phyloP scores from a whole-genome alignment of 176 grass and related monocot species.

The Oryza rufipogon region DNA sequence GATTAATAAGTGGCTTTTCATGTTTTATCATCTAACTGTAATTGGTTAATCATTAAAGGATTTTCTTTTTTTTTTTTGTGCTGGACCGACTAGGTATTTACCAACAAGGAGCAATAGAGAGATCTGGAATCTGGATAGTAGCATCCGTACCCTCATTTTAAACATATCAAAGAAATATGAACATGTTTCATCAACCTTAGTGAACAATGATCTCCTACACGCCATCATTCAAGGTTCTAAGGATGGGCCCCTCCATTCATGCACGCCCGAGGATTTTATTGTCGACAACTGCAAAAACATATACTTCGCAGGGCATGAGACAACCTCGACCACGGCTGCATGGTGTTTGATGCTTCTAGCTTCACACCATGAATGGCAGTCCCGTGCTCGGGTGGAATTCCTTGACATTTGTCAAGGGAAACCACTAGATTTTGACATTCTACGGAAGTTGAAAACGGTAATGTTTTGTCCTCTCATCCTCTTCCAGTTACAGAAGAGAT shows the following conservation, averaged over 20 bases:
- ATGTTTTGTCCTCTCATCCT: not conserved
- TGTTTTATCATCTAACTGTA: not conserved
- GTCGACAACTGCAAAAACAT: constrained; percentile 92
- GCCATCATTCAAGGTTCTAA: constrained; percentile 66
- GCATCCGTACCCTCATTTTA: constrained; percentile 53
- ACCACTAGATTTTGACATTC: constrained; percentile 35
- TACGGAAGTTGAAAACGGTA: constrained; percentile 74
- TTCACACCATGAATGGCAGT: constrained; percentile 71
- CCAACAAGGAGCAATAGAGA: constrained; percentile 73
- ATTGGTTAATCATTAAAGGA: not conserved
- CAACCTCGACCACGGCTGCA: constrained; percentile 48
- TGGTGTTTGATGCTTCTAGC: constrained; percentile 89
- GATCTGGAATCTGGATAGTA: constrained; percentile 50
- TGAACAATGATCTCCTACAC: constrained; percentile 53
- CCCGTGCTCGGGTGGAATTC: constrained; percentile 42
- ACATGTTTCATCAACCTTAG: not conserved
- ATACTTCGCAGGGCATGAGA: constrained; percentile 82
- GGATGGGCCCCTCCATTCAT: not conserved
- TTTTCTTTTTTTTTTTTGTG: not conserved
- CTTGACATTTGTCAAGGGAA: constrained; percentile 48
- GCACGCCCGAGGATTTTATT: constrained; percentile 52
- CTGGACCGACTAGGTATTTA: constrained; percentile 45
- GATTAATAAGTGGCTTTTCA: too few species aligned
- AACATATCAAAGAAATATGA: constrained; percentile 52
- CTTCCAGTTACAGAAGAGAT: not conserved